Evolutionary conservation across 2,329 filamentous ascomycete genomes (phyloP).

Genomic region (Kalmusia sp.): DNA sequence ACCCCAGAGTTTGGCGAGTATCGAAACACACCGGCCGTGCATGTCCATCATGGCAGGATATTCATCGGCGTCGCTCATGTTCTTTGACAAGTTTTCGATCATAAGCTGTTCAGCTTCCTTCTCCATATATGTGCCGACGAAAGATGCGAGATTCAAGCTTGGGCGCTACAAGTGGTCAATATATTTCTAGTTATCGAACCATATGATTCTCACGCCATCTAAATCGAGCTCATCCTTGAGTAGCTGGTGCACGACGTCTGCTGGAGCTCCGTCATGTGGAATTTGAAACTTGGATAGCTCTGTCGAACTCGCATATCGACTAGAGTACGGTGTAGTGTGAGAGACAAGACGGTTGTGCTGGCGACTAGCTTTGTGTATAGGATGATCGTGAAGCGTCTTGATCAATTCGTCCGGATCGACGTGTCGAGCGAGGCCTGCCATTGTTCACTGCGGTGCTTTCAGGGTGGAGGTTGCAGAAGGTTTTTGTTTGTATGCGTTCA

Average conservation of each 20-base stretch:
- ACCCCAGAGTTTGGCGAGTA: conserved; percentile 72
- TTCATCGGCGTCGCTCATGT: conserved; percentile 70
- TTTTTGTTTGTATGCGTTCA: not conserved
- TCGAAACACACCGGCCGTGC: conserved; percentile 72
- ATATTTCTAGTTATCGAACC: not conserved
- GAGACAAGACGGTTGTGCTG: conserved; percentile 48
- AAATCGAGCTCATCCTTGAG: conserved; percentile 52
- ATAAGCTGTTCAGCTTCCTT: conserved; percentile 69
- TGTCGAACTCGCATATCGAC: conserved; percentile 60
- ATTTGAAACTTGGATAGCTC: conserved; percentile 68
- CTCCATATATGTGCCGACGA: conserved; percentile 77
- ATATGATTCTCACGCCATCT: conserved; percentile 32
- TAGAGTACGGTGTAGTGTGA: conserved; percentile 65
- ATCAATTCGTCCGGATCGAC: conserved; percentile 63
- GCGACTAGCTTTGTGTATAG: conserved; percentile 48
- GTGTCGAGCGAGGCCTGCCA: conserved; percentile 59
- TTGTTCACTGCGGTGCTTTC: conserved; percentile 26
- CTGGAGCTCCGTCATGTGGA: conserved; percentile 63
- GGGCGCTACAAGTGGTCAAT: conserved; percentile 62
- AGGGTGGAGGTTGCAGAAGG: not conserved
- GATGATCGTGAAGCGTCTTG: conserved; percentile 57
- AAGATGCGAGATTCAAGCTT: conserved; percentile 72
- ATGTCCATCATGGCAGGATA: conserved; percentile 58
- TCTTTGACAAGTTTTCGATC: conserved; percentile 73
- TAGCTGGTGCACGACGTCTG: conserved; percentile 71